Percentiles rank a stretch among this genome's conserved stretches.
Evolutionary conservation across 225 moss, liverwort and hornwort species (phyloP).

Genomic region (Neckera pumila): DNA sequence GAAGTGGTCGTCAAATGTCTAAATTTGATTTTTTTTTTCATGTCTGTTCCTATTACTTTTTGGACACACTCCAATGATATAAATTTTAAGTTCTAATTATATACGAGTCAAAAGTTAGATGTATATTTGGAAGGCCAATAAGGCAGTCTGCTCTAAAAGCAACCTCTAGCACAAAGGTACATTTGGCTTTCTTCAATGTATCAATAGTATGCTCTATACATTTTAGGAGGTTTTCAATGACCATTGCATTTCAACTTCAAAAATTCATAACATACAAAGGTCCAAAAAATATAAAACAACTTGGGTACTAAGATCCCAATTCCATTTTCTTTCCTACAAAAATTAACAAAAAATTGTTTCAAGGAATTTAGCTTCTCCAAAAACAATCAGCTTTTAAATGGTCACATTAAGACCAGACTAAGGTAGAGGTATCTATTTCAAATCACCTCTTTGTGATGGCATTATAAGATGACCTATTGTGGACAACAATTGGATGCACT

Average conservation of each 20-base stretch:
- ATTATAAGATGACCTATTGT: too few species aligned
- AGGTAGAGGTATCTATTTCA: too few species aligned
- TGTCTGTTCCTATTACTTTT: background rate
- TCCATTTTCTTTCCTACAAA: too few species aligned
- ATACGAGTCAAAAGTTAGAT: background rate
- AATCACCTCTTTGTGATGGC: too few species aligned
- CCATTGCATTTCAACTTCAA: background rate
- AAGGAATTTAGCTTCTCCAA: background rate
- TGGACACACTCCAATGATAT: fast-evolving
- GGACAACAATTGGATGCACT: too few species aligned
- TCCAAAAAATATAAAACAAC: background rate
- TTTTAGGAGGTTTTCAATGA: background rate
- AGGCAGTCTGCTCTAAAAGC: fast-evolving
- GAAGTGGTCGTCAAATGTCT: background rate
- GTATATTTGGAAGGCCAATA: background rate
- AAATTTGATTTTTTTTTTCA: background rate
- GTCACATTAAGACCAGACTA: too few species aligned
- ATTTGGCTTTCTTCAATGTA: background rate
- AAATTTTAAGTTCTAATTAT: background rate
- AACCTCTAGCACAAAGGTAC: fast-evolving
- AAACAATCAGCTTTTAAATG: background rate
- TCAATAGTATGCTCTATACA: background rate
- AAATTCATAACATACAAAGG: fast-evolving
- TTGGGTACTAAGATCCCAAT: background rate
- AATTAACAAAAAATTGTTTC: fast-evolving